Evolutionary conservation across 1,284 basidiomycete species (phyloP).

Genomic region (Malassezia obtusa): DNA sequence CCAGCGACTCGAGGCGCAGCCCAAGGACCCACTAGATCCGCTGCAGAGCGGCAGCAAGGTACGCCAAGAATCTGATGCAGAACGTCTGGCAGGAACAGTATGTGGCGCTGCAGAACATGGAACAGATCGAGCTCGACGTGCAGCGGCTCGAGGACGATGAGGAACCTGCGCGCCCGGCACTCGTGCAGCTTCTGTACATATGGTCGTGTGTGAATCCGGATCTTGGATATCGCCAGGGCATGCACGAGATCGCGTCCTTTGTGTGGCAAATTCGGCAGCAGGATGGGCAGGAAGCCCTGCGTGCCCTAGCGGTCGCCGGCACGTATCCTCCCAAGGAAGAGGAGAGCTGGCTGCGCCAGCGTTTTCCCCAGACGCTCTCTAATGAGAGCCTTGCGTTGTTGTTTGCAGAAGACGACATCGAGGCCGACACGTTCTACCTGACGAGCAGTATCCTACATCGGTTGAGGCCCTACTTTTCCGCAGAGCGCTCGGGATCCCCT

Average conservation of each 20-base stretch:
- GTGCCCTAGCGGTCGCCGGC: not conserved
- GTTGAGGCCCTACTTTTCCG: not conserved
- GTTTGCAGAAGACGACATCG: not conserved
- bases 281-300: not conserved
- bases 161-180: not conserved
- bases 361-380: not conserved
- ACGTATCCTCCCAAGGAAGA: not conserved
- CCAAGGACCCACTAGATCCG: not conserved
- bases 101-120: not conserved
- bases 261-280: conserved; percentile 26
- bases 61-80: not conserved
- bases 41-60: not conserved
- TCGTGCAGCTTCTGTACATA: conserved; percentile 28
- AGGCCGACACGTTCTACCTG: conserved; percentile 12
- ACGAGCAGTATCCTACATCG: conserved; percentile 3
- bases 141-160: not conserved
- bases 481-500: conserved; percentile 3
- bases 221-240: conserved; percentile 44
- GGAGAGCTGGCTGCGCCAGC: too few relatives aligned
- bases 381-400: not conserved
- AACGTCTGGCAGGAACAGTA: not conserved
- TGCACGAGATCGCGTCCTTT: conserved; percentile 45
- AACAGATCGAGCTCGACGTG: conserved; percentile 9
- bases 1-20: not conserved
- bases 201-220: conserved; percentile 33